Percentiles rank a stretch among this genome's conserved stretches.
Conservation (phyloP, 257 asterid species). For the Fraxinus excelsior region DNA sequence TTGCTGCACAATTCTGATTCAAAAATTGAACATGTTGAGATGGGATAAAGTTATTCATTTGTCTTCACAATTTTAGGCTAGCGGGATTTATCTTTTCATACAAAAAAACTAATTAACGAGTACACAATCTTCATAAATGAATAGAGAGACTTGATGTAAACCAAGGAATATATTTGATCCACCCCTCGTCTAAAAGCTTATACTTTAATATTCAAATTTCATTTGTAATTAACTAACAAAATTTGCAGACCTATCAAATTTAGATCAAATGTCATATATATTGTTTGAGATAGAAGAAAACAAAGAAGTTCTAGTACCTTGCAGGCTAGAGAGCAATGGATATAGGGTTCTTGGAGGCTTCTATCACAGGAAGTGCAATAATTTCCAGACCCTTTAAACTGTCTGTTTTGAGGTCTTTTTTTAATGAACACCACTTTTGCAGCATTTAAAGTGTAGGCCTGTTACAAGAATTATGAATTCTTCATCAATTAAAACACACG, state of each 20-base stretch:
- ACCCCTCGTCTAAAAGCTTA: background rate
- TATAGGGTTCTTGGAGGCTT: conserved; percentile 85
- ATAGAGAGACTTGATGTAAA: no score
- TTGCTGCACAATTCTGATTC: no score
- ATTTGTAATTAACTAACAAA: no score
- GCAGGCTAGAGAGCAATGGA: conserved; percentile 92
- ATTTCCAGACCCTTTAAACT: conserved; percentile 87
- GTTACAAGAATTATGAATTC: background rate
- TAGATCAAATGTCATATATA: no score
- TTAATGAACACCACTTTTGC: conserved; percentile 85
- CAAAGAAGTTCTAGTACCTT: conserved; percentile 50
- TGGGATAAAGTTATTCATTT: background rate
- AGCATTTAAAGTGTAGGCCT: conserved; percentile 91
- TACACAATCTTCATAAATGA: no score
- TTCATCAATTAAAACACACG: background rate
- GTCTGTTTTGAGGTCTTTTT: conserved; percentile 92
- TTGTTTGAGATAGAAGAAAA: no score
- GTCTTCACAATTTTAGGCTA: background rate
- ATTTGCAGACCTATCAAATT: background rate
- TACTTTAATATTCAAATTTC: no score
- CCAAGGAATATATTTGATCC: background rate
- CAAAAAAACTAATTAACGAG: no score
- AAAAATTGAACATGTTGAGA: background rate
- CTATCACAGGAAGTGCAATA: conserved; percentile 93
- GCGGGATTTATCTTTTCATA: no score